phyloP scores from a whole-genome alignment of 768 basidiomycete genomes.

The Boletus speciosus region DNA sequence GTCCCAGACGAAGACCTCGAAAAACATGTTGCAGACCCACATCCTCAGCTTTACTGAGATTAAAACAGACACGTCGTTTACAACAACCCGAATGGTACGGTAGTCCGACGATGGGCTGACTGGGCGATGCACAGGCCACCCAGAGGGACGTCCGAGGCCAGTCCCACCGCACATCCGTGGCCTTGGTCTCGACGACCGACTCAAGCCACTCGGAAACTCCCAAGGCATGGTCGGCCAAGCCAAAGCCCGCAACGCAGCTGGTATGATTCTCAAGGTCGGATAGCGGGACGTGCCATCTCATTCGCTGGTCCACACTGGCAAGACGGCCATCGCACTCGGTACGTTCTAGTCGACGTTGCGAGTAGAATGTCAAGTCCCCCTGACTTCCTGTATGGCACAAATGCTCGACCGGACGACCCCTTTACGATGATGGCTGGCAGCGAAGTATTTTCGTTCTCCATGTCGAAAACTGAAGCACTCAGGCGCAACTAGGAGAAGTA shows the following conservation, averaged over 20 bases:
- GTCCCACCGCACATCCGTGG: constrained; percentile 80
- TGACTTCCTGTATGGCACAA: constrained; percentile 68
- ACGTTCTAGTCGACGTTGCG: constrained; percentile 19
- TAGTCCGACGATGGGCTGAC: not conserved
- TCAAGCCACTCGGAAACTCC: constrained; percentile 83
- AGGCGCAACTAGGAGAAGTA: constrained; percentile 94
- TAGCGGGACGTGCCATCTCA: constrained; percentile 92
- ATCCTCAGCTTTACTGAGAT: constrained; percentile 48
- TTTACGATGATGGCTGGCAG: constrained; percentile 98
- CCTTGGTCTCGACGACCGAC: constrained; percentile 84
- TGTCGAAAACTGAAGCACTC: constrained; percentile 97
- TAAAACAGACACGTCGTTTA: constrained; percentile 21
- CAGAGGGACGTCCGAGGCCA: constrained; percentile 76
- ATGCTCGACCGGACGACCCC: constrained; percentile 91
- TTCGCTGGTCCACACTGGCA: constrained; percentile 97
- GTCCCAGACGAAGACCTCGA: constrained; percentile 86
- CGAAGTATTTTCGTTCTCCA: constrained; percentile 96
- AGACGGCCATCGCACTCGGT: constrained; percentile 98
- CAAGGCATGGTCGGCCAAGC: constrained; percentile 98
- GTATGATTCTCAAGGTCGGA: constrained; percentile 93
- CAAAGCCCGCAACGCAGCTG: constrained; percentile 95
- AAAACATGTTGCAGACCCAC: constrained; percentile 81
- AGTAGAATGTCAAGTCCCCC: not conserved
- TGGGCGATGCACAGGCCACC: constrained; percentile 43
- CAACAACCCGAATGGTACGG: constrained; percentile 28